phyloP scores from a whole-genome alignment of 441 rosid genomes.

The Pelargonium cotyledonis region DNA sequence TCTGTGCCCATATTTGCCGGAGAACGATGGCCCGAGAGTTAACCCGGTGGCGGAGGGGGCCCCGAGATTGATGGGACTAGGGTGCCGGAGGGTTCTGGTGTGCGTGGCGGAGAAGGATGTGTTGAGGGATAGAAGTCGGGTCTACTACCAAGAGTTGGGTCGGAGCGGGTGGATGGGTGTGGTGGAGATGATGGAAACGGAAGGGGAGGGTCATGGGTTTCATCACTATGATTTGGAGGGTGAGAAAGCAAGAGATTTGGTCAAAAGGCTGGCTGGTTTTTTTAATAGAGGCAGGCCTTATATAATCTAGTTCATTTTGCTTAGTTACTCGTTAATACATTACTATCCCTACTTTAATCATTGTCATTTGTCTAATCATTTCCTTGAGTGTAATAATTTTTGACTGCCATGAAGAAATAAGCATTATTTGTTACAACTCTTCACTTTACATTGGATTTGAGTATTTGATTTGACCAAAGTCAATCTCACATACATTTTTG shows the following conservation, averaged over 20 bases:
- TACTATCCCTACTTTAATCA: too few relatives aligned
- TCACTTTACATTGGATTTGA: too few relatives aligned
- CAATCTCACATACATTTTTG: too few relatives aligned
- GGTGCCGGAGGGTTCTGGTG: slow-evolving; percentile 22
- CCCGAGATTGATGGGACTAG: slow-evolving; percentile 22
- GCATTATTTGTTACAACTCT: too few relatives aligned
- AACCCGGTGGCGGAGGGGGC: slow-evolving; percentile 24
- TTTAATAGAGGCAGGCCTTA: slow-evolving; percentile 23
- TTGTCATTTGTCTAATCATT: too few relatives aligned
- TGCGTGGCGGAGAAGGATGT: background rate
- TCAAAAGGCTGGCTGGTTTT: slow-evolving; percentile 22
- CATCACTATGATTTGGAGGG: slow-evolving; percentile 17
- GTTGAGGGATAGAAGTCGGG: background rate
- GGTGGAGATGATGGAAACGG: slow-evolving; percentile 19
- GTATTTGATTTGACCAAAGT: too few relatives aligned
- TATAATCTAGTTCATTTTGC: too few relatives aligned
- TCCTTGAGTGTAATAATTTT: too few relatives aligned
- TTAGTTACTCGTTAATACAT: too few relatives aligned
- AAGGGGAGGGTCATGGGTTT: slow-evolving; percentile 20
- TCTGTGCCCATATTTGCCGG: slow-evolving; percentile 15
- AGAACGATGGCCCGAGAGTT: slow-evolving; percentile 15
- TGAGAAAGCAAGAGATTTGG: slow-evolving; percentile 20
- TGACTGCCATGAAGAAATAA: too few relatives aligned
- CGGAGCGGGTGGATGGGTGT: slow-evolving; percentile 21
- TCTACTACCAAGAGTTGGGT: slow-evolving; percentile 9